phyloP scores from a whole-genome alignment of 805 yeast species.

The Candida qinlingensis region DNA sequence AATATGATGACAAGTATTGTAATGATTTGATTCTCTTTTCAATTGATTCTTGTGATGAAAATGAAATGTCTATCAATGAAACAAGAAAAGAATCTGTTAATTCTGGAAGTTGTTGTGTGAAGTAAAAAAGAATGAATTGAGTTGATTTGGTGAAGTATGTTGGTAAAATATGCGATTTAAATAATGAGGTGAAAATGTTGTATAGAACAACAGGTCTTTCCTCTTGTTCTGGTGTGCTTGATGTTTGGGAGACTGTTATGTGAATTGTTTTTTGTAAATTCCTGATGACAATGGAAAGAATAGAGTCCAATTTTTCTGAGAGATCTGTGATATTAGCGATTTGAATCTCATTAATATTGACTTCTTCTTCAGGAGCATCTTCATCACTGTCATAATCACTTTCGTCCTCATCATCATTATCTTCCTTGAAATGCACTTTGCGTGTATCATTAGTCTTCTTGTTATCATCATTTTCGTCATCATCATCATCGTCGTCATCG shows the following conservation, averaged over 20 bases:
- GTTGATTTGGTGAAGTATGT: constrained; percentile 88
- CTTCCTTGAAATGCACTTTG: constrained; percentile 21
- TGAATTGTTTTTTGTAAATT: constrained; percentile 32
- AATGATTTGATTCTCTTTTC: constrained; percentile 82
- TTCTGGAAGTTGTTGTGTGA: constrained; percentile 77
- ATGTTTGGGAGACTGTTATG: constrained; percentile 2
- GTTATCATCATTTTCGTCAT: constrained; percentile 10
- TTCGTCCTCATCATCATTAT: constrained; percentile 26
- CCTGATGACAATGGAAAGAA: constrained; percentile 53
- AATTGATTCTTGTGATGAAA: constrained; percentile 59
- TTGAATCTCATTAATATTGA: constrained; percentile 22
- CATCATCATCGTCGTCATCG: constrained; percentile 27
- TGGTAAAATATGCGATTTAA: constrained; percentile 78
- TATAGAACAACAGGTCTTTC: constrained; percentile 59
- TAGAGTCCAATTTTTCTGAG: constrained; percentile 65
- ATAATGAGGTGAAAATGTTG: constrained; percentile 68
- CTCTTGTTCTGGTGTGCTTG: constrained; percentile 51
- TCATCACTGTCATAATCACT: constrained; percentile 30
- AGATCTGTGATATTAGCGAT: constrained; percentile 43
- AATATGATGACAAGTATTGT: constrained; percentile 86
- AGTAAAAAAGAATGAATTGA: constrained; percentile 77
- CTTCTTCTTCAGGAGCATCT: constrained; percentile 44
- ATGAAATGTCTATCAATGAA: constrained; percentile 74
- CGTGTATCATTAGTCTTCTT: constrained; percentile 15
- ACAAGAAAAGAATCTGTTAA: constrained; percentile 82